Evolutionary conservation across 2,329 filamentous ascomycete genomes (phyloP).

Genomic region (Ilyonectria destructans): DNA sequence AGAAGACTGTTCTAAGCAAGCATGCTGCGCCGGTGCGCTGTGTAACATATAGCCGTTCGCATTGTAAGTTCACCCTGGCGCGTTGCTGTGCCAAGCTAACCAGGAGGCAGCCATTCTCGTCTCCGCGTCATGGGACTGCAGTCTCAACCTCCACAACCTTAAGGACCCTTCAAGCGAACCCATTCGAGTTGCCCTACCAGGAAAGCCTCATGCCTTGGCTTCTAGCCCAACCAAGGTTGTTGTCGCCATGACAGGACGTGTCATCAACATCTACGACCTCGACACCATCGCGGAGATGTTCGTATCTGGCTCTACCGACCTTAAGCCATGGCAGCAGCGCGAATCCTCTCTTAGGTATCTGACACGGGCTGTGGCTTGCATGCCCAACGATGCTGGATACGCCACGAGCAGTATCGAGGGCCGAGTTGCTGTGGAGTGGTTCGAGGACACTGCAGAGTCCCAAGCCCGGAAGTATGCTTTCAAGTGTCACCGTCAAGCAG

Average conservation of each 20-base stretch:
- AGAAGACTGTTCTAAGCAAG: constrained; percentile 82
- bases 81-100: constrained; percentile 35
- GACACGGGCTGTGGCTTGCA: constrained; percentile 92
- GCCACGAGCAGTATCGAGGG: constrained; percentile 95
- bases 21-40: constrained; percentile 87
- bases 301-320: constrained; percentile 59
- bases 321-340: constrained; percentile 91
- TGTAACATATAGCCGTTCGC: constrained; percentile 84
- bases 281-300: constrained; percentile 74
- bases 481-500: constrained; percentile 93
- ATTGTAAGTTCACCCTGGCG: constrained; percentile 66
- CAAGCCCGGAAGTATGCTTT: constrained; percentile 98
- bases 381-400: constrained; percentile 97
- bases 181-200: constrained; percentile 81
- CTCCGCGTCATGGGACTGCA: constrained; percentile 94
- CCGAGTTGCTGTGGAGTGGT: constrained; percentile 97
- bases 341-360: constrained; percentile 97
- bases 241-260: constrained; percentile 93
- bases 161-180: constrained; percentile 66
- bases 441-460: constrained; percentile 89
- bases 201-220: constrained; percentile 91
- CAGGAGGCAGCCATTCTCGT: constrained; percentile 76
- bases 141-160: constrained; percentile 86
- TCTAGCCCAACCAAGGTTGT: constrained; percentile 86
- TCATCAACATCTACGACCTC: constrained; percentile 96